Evolutionary conservation across 352 stramenopile species (phyloP).

Genomic region (Blastocystis sp.): DNA sequence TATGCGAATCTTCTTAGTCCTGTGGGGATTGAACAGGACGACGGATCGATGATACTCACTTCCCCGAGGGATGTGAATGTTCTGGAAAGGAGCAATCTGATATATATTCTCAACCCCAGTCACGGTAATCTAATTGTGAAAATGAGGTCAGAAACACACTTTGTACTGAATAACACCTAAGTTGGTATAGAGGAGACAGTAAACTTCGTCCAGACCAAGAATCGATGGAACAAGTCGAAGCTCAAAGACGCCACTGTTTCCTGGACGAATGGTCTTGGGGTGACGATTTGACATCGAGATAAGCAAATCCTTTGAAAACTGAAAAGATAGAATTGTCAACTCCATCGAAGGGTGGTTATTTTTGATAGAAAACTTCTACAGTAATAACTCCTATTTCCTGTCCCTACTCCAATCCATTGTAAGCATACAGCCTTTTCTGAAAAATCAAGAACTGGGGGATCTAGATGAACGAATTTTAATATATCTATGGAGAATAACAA

Average conservation of each 20-base stretch:
- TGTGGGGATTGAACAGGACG: conserved; percentile 9
- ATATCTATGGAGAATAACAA: not conserved
- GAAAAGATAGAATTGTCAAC: not conserved
- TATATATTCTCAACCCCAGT: not conserved
- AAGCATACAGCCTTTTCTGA: conserved; percentile 11
- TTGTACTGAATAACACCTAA: conserved; percentile 16
- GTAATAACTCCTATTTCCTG: not conserved
- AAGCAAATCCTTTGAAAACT: conserved; percentile 36
- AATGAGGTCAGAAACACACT: not conserved
- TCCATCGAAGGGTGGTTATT: conserved; percentile 1
- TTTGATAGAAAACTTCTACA: conserved; percentile 1
- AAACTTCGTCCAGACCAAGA: not conserved
- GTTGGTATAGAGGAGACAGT: conserved; percentile 16
- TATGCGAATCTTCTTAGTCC: conserved; percentile 6
- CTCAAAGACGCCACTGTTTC: not conserved
- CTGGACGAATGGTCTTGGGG: not conserved
- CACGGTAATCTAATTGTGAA: not conserved
- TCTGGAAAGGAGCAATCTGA: not conserved
- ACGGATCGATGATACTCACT: conserved; percentile 24
- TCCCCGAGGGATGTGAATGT: conserved; percentile 5
- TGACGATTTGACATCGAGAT: not conserved
- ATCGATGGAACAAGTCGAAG: not conserved
- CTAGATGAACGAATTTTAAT: not conserved
- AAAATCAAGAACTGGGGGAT: conserved; percentile 34
- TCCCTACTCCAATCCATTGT: not conserved